phyloP scores from a whole-genome alignment of 1,284 basidiomycete species.

The Cutaneotrichosporon sp. region DNA sequence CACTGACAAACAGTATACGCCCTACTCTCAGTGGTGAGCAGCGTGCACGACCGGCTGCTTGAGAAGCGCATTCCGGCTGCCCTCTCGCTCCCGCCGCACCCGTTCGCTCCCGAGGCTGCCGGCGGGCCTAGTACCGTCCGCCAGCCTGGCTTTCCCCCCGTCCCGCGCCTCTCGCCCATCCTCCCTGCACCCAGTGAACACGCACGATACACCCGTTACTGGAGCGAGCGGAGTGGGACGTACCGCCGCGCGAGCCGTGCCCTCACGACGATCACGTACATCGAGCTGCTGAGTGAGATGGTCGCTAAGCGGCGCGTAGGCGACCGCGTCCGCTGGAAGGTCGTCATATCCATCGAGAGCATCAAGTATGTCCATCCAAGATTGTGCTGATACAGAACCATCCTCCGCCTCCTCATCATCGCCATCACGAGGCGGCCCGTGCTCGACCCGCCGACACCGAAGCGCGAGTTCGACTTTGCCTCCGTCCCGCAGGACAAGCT shows the following conservation, averaged over 20 bases:
- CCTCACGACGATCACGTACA: constrained; percentile 71
- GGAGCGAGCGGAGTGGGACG: constrained; percentile 64
- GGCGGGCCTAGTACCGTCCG: constrained; percentile 17
- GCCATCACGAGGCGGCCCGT: constrained; percentile 71
- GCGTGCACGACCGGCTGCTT: constrained; percentile 79
- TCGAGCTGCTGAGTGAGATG: constrained; percentile 84
- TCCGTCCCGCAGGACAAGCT: constrained; percentile 56
- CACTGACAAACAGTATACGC: constrained; percentile 43
- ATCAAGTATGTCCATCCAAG: constrained; percentile 65
- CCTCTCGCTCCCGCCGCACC: constrained; percentile 62
- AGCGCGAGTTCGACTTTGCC: constrained; percentile 77
- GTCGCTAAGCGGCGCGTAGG: constrained; percentile 62
- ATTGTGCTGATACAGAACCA: constrained; percentile 58
- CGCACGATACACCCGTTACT: constrained; percentile 70
- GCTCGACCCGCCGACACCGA: constrained; percentile 71
- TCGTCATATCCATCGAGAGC: constrained; percentile 69
- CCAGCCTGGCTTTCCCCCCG: constrained; percentile 12
- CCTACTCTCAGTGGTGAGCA: constrained; percentile 45
- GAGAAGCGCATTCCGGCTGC: constrained; percentile 63
- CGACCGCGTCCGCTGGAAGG: constrained; percentile 65
- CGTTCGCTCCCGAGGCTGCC: constrained; percentile 49
- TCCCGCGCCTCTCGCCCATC: constrained; percentile 29
- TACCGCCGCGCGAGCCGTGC: constrained; percentile 75
- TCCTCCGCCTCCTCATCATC: constrained; percentile 69
- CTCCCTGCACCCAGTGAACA: constrained; percentile 47